Conservation (phyloP, 495 filamentous ascomycete genomes). For the Xylaria sp. region DNA sequence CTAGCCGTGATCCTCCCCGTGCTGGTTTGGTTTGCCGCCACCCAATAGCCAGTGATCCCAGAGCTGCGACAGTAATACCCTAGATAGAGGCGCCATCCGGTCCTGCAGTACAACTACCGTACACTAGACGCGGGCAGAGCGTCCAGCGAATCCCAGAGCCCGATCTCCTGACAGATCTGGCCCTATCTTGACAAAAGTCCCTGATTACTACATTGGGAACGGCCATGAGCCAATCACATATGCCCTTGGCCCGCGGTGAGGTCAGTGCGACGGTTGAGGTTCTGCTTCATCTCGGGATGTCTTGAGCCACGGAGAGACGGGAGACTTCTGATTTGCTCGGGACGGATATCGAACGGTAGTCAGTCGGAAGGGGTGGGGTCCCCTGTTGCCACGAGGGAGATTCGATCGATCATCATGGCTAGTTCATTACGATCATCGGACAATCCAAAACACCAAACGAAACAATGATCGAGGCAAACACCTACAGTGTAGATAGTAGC, state of each 20-base stretch:
- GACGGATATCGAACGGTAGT: neutral
- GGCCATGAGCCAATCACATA: constrained; percentile 6
- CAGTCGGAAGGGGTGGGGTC: neutral
- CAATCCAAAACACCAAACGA: constrained; percentile 7
- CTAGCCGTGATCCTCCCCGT: constrained; percentile 21
- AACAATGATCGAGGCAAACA: neutral
- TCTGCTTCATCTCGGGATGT: constrained; percentile 17
- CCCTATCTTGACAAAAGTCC: constrained; percentile 29
- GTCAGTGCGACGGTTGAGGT: constrained; percentile 2
- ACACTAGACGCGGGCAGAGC: neutral
- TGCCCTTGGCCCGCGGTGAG: neutral
- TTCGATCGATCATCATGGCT: constrained; percentile 18
- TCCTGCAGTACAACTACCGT: constrained; percentile 27
- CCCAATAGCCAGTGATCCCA: neutral
- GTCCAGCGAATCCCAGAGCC: constrained; percentile 22
- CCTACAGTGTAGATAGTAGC: neutral
- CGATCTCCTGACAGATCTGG: constrained; percentile 24
- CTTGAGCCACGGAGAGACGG: constrained; percentile 15
- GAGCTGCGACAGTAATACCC: neutral
- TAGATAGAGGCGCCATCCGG: constrained; percentile 17
- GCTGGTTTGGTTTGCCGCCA: neutral
- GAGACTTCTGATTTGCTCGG: constrained; percentile 17
- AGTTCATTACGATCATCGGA: neutral
- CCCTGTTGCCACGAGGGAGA: constrained; percentile 29
- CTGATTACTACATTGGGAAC: constrained; percentile 20